Evolutionary conservation across 495 filamentous ascomycete genomes (phyloP).

Genomic region (Podospora comata): DNA sequence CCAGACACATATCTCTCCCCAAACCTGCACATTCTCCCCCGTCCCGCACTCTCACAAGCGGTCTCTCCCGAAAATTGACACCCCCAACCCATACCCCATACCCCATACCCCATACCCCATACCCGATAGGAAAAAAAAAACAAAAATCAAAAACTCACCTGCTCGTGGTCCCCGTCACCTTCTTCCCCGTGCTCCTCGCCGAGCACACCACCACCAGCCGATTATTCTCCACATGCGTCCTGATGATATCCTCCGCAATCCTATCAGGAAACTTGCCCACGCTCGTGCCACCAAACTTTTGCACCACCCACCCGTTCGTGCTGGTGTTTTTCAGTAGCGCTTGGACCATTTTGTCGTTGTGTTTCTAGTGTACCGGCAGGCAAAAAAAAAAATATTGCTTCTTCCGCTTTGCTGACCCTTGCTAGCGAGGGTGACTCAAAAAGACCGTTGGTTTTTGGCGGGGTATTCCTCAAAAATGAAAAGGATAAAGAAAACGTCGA

Average conservation of each 20-base stretch:
- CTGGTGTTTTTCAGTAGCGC: slow-evolving; percentile 34
- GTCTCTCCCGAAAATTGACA: background rate
- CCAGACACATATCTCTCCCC: background rate
- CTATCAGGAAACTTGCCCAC: slow-evolving; percentile 45
- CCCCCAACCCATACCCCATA: background rate
- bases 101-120: background rate
- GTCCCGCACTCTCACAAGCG: background rate
- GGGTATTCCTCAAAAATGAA: background rate
- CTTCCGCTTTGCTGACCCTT: background rate
- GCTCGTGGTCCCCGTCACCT: slow-evolving; percentile 90
- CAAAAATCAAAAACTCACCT: slow-evolving; percentile 56
- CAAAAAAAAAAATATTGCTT: background rate
- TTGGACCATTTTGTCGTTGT: slow-evolving; percentile 21
- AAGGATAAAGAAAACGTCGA: background rate
- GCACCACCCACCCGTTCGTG: slow-evolving; percentile 65
- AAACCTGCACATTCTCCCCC: background rate
- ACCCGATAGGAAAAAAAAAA: background rate
- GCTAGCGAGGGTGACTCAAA: background rate
- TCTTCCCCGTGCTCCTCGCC: slow-evolving; percentile 84
- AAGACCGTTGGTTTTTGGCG: background rate
- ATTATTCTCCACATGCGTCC: slow-evolving; percentile 61
- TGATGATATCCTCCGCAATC: slow-evolving; percentile 39
- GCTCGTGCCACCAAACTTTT: slow-evolving; percentile 82
- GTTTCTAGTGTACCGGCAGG: background rate
- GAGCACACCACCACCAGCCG: slow-evolving; percentile 89